Percentiles rank a stretch among this genome's conserved stretches.
Evolutionary conservation across 345 rosid species (phyloP).

Genomic region (Hibiscus tridactylites): DNA sequence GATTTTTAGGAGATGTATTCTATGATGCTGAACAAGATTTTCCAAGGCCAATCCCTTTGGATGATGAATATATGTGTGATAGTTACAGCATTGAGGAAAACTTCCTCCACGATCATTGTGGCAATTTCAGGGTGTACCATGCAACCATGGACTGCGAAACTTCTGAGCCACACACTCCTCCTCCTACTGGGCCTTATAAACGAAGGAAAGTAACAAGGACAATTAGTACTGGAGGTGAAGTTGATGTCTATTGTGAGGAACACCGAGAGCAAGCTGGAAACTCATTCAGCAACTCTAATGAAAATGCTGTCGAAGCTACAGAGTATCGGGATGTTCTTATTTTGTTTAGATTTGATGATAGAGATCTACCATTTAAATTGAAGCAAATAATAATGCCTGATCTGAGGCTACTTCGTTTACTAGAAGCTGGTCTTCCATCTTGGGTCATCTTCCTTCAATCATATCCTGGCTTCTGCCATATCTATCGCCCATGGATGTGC

Average conservation of each 20-base stretch:
- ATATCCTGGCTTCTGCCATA: constrained; percentile 86
- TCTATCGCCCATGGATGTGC: constrained; percentile 99
- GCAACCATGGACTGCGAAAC: constrained; percentile 20
- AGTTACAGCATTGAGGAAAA: constrained; percentile 25
- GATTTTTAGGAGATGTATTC: constrained; percentile 64
- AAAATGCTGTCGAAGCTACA: constrained; percentile 40
- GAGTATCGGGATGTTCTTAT: constrained; percentile 68
- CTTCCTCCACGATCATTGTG: constrained; percentile 28
- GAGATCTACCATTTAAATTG: constrained; percentile 73
- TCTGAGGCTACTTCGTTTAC: constrained; percentile 68
- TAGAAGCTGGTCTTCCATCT: constrained; percentile 97
- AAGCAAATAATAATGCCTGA: constrained; percentile 68
- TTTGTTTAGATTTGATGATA: constrained; percentile 69
- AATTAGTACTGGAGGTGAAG: constrained; percentile 37
- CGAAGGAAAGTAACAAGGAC: constrained; percentile 64
- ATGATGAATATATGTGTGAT: constrained; percentile 15
- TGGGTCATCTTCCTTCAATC: constrained; percentile 99
- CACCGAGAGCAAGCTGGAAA: constrained; percentile 34
- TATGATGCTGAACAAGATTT: constrained; percentile 72
- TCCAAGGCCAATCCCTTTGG: constrained; percentile 17
- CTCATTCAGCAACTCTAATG: constrained; percentile 20
- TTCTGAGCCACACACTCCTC: constrained; percentile 60
- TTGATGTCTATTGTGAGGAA: constrained; percentile 57
- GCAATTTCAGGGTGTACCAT: constrained; percentile 29
- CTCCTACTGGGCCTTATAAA: constrained; percentile 67